A percentile compares a stretch with the other conserved stretches of the same genome.
These are phyloP conservation scores for Solanum ossicruentum DNA, from an alignment of 257 asterid species.

Conservation along the genomic window DNA sequence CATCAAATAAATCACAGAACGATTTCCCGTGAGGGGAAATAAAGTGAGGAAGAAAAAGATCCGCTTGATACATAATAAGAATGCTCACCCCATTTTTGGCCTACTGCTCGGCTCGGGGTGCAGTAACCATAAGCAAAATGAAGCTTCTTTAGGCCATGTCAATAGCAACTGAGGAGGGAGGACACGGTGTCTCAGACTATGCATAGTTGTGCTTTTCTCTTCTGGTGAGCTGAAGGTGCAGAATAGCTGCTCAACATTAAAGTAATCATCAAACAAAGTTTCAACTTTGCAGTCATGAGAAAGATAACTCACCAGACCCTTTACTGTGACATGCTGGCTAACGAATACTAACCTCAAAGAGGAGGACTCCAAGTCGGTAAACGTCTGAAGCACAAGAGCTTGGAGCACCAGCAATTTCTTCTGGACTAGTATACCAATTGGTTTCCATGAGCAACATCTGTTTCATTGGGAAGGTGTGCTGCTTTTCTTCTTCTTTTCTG, in stretches of 20 bases:
- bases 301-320: not conserved
- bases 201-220: conserved; percentile 73
- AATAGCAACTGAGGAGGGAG: conserved; percentile 91
- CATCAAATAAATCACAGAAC: not conserved
- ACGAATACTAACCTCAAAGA: conserved; percentile 63
- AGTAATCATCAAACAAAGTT: not conserved
- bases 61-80: not conserved
- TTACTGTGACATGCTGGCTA: not conserved
- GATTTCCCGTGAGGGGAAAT: not conserved
- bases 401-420: conserved; percentile 48
- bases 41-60: not conserved
- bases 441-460: conserved; percentile 71
- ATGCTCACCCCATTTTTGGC: conserved; percentile 63
- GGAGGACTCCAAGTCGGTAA: conserved; percentile 86
- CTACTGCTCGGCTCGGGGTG: conserved; percentile 87
- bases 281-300: not conserved
- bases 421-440: conserved; percentile 78
- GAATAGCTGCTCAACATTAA: conserved; percentile 50
- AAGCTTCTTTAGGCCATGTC: conserved; percentile 97
- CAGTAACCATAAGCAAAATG: conserved; percentile 91
- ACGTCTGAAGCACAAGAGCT: conserved; percentile 66
- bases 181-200: conserved; percentile 75
- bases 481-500: conserved; percentile 35
- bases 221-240: conserved; percentile 56
- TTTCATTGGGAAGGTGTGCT: conserved; percentile 72